These are phyloP conservation scores for Euphorbia schlechtendalii DNA, from an alignment of 441 rosid species.

Conservation along the genomic window DNA sequence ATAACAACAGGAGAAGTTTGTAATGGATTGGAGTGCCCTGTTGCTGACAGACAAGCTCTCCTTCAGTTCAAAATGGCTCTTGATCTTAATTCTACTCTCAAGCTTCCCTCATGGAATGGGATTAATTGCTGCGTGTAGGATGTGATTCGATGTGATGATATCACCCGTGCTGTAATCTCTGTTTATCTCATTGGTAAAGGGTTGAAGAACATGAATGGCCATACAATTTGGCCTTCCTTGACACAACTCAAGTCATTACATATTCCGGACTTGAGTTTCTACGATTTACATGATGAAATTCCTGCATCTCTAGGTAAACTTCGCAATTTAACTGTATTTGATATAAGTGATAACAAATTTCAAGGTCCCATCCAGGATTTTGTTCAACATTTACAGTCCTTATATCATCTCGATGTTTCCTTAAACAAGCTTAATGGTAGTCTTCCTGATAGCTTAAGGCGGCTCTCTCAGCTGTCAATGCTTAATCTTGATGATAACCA, in stretches of 20 bases:
- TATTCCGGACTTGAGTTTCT: conserved; percentile 30
- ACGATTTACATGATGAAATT: conserved; percentile 5
- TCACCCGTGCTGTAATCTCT: neutral
- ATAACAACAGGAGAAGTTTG: neutral
- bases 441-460: conserved; percentile 33
- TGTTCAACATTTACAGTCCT: conserved; percentile 26
- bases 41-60: neutral
- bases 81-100: neutral
- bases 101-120: neutral
- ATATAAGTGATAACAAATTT: neutral
- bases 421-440: conserved; percentile 32
- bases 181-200: neutral
- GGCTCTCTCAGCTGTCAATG: conserved; percentile 21
- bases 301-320: neutral
- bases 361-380: neutral
- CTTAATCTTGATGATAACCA: conserved; percentile 32
- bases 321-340: neutral
- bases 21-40: neutral
- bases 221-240: conserved; percentile 31
- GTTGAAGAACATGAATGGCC: conserved; percentile 15
- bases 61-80: neutral
- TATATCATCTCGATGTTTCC: conserved; percentile 20
- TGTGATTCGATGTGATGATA: conserved; percentile 1
- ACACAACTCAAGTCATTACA: conserved; percentile 22
- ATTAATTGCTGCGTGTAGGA: conserved; percentile 2